Conservation (phyloP, 306 rosid genomes). For the Potentilla sterilis region DNA sequence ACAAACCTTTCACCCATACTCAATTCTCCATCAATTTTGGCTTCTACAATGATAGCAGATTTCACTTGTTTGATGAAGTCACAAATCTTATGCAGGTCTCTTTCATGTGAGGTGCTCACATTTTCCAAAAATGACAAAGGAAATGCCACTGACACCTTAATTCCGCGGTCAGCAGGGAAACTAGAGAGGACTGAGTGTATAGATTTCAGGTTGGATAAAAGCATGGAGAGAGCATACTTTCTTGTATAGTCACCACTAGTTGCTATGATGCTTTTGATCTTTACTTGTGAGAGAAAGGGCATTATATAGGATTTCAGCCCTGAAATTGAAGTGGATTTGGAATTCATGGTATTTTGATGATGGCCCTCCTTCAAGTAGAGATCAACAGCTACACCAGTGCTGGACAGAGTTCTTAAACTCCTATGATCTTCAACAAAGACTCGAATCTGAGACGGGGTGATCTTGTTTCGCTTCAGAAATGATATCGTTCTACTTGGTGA, state of each 20-base stretch:
- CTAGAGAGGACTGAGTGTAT: constrained; percentile 41
- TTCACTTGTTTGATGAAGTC: constrained; percentile 38
- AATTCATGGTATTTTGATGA: constrained; percentile 28
- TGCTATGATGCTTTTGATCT: constrained; percentile 44
- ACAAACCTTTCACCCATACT: constrained; percentile 43
- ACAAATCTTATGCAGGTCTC: constrained; percentile 32
- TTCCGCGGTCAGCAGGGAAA: constrained; percentile 29
- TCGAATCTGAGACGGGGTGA: constrained; percentile 44
- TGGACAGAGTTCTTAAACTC: constrained; percentile 34
- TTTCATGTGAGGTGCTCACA: constrained; percentile 31
- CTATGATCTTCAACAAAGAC: constrained; percentile 36
- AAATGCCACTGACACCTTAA: constrained; percentile 56
- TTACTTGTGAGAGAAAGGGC: constrained; percentile 32
- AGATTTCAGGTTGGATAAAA: constrained; percentile 39
- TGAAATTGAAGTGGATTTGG: constrained; percentile 36
- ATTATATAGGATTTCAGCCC: constrained; percentile 41
- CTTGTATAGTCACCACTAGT: constrained; percentile 33
- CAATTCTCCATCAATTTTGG: constrained; percentile 33
- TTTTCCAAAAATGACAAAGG: constrained; percentile 47
- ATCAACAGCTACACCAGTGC: constrained; percentile 47
- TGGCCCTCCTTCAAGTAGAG: constrained; percentile 47
- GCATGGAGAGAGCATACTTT: constrained; percentile 32
- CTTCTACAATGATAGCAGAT: constrained; percentile 55
- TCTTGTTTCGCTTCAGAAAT: constrained; percentile 42
- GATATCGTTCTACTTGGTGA: constrained; percentile 28